Evolutionary conservation across 2,329 filamentous ascomycete genomes (phyloP), one percentile per base, ranked within the genome.

Genomic region (Aspergillus hortae): DNA sequence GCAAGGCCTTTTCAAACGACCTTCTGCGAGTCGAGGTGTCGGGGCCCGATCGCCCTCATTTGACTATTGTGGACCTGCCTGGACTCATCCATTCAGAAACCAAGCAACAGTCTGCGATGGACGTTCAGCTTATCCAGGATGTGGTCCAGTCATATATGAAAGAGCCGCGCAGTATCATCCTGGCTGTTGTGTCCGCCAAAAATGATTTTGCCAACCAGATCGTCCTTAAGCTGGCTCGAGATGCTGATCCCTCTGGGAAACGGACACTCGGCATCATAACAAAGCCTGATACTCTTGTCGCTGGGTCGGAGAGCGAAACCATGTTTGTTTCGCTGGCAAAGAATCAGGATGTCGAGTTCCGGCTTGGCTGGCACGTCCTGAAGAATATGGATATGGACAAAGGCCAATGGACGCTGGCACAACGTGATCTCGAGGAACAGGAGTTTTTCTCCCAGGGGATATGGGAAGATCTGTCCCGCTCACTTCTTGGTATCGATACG

Each of bases 41-140:
- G 10, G 82, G 83, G 0, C 81, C 82, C 0, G 77, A 82, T 10
- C 78, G 81, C 70, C 81, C 81, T 1, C 74, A 85, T 14, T 67
- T 86, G 41, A 86, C 81, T 0, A 73, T 86, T 1, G 81, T 86
- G 6, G 83, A 86, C 64, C 71, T 86, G 32, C 83, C 83, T 0
- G 82, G 83, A 2, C 69, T 86, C 1, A 78, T 84, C 25, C 74
- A 77, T 35, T 78, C 81, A 4, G 76, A 78, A 57, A 82, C 79
- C 55, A 74, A 77, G 27, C 74, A 80, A 49, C 80, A 85, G 63
- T 80, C 78, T 0, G 71, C 75, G 41, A 71, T 74, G 12, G 81
- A 84, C 53, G 80, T 82, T 50, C 68, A 74, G 55, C 76, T 81
- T 2, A 82, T 85, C 45, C 76, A 80, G 35, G 61, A 71, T 0